A percentile compares a stretch with the other conserved stretches of the same genome.
These are phyloP conservation scores for Endothia cerciana DNA, from an alignment of 2,329 filamentous ascomycete genomes.

Conservation along the genomic window DNA sequence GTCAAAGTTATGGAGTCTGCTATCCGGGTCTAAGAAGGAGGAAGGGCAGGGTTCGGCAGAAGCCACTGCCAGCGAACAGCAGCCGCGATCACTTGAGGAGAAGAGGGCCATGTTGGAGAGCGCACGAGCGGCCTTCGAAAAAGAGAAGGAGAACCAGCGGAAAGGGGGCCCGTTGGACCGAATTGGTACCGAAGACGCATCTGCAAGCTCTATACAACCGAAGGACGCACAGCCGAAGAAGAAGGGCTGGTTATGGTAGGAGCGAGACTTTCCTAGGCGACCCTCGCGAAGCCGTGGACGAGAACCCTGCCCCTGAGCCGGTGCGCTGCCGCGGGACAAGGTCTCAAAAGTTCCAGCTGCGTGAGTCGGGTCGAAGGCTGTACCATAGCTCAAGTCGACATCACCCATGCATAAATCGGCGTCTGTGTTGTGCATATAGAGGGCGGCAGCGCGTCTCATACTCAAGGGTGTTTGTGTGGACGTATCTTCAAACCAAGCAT, in stretches of 20 bases:
- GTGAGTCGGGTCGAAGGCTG: slow-evolving; percentile 9
- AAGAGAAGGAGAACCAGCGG: slow-evolving; percentile 55
- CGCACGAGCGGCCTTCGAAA: slow-evolving; percentile 50
- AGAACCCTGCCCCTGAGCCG: background rate
- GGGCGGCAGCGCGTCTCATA: slow-evolving; percentile 26
- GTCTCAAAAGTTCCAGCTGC: background rate
- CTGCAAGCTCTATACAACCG: slow-evolving; percentile 31
- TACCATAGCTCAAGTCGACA: slow-evolving; percentile 24
- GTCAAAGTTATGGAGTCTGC: slow-evolving; percentile 35
- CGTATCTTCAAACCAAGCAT: slow-evolving; percentile 15
- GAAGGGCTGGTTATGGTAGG: slow-evolving; percentile 53
- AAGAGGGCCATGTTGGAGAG: slow-evolving; percentile 41
- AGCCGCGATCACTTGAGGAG: slow-evolving; percentile 39
- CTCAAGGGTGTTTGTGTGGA: slow-evolving; percentile 13
- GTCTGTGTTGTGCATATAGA: slow-evolving; percentile 31
- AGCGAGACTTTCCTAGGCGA: background rate
- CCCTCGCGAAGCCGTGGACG: no score
- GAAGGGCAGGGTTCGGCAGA: background rate
- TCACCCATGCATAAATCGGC: slow-evolving; percentile 24
- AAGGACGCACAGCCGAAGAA: slow-evolving; percentile 40
- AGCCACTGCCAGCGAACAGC: slow-evolving; percentile 37
- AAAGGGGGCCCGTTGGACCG: slow-evolving; percentile 56
- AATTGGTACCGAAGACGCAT: slow-evolving; percentile 45
- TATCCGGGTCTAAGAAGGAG: slow-evolving; percentile 31
- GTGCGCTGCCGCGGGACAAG: no score